These are phyloP conservation scores for Neurospora cerealis DNA, from an alignment of 495 filamentous ascomycete species.

Conservation along the genomic window DNA sequence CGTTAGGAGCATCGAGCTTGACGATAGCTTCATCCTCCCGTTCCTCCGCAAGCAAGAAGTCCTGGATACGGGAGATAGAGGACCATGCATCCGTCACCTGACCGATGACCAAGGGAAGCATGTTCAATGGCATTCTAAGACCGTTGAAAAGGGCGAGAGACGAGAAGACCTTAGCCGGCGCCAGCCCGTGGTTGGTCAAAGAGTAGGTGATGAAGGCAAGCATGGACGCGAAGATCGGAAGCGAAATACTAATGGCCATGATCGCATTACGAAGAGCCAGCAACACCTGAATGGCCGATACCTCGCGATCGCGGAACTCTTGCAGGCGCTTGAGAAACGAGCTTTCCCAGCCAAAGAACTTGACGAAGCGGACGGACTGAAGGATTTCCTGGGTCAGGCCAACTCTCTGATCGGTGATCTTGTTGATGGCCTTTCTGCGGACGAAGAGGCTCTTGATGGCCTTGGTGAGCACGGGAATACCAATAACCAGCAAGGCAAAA, in stretches of 20 bases:
- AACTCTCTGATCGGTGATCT: conserved; percentile 84
- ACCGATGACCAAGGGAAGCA: conserved; percentile 80
- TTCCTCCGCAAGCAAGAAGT: conserved; percentile 81
- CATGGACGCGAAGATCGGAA: conserved; percentile 92
- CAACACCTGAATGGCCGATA: conserved; percentile 67
- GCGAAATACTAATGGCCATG: conserved; percentile 60
- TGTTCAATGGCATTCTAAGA: conserved; percentile 77
- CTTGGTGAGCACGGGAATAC: conserved; percentile 61
- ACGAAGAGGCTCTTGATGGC: conserved; percentile 63
- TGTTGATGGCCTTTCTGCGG: conserved; percentile 71
- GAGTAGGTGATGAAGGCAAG: conserved; percentile 89
- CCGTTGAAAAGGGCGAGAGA: conserved; percentile 89
- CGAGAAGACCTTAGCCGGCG: conserved; percentile 77
- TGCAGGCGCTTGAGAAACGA: conserved; percentile 70
- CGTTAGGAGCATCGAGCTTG: conserved; percentile 51
- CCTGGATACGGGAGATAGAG: conserved; percentile 72
- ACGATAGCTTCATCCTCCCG: conserved; percentile 60
- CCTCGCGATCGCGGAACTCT: conserved; percentile 62
- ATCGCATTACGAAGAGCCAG: conserved; percentile 76
- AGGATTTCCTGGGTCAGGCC: conserved; percentile 88
- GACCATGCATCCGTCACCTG: conserved; percentile 84
- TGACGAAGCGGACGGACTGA: conserved; percentile 85
- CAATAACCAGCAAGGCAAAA: conserved; percentile 69
- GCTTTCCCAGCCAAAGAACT: conserved; percentile 91
- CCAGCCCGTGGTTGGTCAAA: conserved; percentile 57